Evolutionary conservation across 1,284 basidiomycete genomes (phyloP).

Genomic region (Naganishia sp.): DNA sequence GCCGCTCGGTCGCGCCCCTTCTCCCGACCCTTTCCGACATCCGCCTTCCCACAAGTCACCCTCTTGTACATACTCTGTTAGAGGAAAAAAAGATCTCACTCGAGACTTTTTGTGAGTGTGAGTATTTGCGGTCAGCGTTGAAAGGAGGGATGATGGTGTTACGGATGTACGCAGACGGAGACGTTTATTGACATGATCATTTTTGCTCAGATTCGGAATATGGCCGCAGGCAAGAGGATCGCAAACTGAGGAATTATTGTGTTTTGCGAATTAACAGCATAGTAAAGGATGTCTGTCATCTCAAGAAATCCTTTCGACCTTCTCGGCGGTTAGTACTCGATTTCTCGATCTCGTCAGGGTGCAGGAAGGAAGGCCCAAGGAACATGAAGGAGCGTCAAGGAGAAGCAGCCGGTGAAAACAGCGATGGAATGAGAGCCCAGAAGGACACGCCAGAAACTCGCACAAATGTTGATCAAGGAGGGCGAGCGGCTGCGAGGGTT

Average conservation of each 20-base stretch:
- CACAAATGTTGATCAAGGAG: too few species aligned
- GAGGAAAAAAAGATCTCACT: constrained; percentile 27
- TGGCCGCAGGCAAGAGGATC: background rate
- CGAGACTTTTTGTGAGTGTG: constrained; percentile 31
- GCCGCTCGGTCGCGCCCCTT: background rate
- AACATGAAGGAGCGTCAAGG: background rate
- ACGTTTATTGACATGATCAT: constrained; percentile 17
- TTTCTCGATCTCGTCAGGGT: background rate
- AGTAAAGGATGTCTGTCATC: constrained; percentile 52
- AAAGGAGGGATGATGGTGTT: background rate
- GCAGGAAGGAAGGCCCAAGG: background rate
- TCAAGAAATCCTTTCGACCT: constrained; percentile 56
- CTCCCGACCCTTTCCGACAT: constrained; percentile 1
- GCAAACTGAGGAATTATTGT: constrained; percentile 2
- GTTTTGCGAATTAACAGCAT: constrained; percentile 24
- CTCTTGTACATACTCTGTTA: constrained; percentile 22
- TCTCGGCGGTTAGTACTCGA: constrained; percentile 49
- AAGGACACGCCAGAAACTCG: background rate
- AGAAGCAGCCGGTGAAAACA: background rate
- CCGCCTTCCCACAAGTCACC: constrained; percentile 10
- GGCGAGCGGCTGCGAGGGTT: too few species aligned
- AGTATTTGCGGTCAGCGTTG: constrained; percentile 2
- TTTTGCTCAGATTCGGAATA: constrained; percentile 13
- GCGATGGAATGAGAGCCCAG: background rate
- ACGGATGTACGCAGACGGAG: background rate